A percentile compares a stretch with the other conserved stretches of the same genome.
Conservation (phyloP, 257 asterid genomes). For the Solanum bulbocastanum region DNA sequence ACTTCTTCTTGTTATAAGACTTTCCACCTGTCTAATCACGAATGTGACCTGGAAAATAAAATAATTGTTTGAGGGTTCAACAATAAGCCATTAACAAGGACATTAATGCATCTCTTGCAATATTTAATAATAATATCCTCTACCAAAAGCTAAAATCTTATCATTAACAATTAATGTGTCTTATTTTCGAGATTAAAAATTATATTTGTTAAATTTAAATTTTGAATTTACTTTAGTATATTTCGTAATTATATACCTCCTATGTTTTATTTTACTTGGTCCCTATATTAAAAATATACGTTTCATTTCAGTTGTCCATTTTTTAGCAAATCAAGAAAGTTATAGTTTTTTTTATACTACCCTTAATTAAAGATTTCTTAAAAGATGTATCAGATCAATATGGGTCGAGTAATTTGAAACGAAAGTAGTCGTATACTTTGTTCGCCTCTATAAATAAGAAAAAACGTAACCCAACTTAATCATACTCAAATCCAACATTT, state of each 20-base stretch:
- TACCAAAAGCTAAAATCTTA: neutral
- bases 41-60: neutral
- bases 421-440: neutral
- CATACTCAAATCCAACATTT: neutral
- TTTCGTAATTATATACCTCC: accelerated
- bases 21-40: neutral
- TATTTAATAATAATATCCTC: neutral
- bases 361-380: neutral
- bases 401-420: neutral
- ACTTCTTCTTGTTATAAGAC: neutral
- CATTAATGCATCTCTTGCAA: neutral
- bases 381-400: neutral
- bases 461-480: neutral
- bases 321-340: neutral
- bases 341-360: neutral
- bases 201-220: neutral
- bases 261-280: neutral
- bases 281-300: neutral
- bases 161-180: neutral
- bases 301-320: neutral
- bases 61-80: neutral
- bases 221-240: neutral
- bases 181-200: neutral
- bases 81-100: neutral
- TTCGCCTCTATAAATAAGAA: neutral